These are phyloP conservation scores for Leptographium galeiforme DNA, from an alignment of 2,329 filamentous ascomycete genomes.

Conservation along the genomic window DNA sequence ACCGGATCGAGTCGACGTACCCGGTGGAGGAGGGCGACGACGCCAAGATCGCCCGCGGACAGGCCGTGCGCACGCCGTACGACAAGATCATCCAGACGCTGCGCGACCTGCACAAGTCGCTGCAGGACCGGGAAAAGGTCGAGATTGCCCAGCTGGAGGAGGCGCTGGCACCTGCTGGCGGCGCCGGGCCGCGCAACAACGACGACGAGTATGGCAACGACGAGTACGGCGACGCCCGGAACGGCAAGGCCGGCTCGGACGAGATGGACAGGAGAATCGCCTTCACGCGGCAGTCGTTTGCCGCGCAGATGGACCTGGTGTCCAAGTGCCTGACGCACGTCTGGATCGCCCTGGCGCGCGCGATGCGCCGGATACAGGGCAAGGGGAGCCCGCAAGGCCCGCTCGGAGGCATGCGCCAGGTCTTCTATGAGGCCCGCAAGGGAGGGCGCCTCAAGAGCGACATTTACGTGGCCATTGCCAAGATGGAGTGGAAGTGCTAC, in stretches of 20 bases:
- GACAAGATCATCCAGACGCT: conserved; percentile 71
- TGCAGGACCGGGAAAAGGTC: conserved; percentile 48
- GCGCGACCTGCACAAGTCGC: conserved; percentile 71
- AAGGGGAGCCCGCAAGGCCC: conserved; percentile 50
- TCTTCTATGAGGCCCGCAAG: conserved; percentile 80
- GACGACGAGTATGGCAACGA: conserved; percentile 18
- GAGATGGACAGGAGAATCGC: conserved; percentile 46
- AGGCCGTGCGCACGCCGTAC: conserved; percentile 70
- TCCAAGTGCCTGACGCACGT: conserved; percentile 80
- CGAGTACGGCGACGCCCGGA: conserved; percentile 27
- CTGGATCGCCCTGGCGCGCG: conserved; percentile 89
- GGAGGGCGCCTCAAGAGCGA: conserved; percentile 83
- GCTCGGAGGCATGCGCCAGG: conserved; percentile 60
- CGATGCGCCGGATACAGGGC: conserved; percentile 88
- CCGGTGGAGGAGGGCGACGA: conserved; percentile 66
- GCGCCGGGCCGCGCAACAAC: conserved; percentile 14
- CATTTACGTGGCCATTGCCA: conserved; percentile 83
- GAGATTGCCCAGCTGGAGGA: conserved; percentile 46
- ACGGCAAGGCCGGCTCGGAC: conserved; percentile 24
- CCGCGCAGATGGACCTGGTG: conserved; percentile 59
- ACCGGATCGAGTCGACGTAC: conserved; percentile 70
- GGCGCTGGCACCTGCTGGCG: conserved; percentile 18
- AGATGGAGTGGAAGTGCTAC: conserved; percentile 92
- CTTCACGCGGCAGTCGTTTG: conserved; percentile 52
- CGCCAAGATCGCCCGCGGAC: conserved; percentile 59